Conservation (phyloP, 495 filamentous ascomycete genomes). For the Oidiodendron maius region DNA sequence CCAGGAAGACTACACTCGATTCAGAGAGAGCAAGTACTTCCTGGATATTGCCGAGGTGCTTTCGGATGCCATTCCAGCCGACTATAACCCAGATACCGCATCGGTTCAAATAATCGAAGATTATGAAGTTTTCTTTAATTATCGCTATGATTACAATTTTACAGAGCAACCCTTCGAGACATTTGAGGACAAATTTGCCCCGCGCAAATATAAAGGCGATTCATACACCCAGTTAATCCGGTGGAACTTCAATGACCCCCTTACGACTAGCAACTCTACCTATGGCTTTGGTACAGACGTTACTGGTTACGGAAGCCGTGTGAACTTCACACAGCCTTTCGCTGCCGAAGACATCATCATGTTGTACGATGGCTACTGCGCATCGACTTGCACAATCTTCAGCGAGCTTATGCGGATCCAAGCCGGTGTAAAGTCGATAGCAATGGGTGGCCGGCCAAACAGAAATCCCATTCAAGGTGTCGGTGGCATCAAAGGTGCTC, state of each 20-base stretch:
- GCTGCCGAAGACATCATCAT: conserved; percentile 36
- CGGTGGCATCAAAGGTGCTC: conserved; percentile 51
- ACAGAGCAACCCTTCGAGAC: conserved; percentile 14
- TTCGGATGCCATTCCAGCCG: conserved; percentile 7
- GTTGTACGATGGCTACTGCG: conserved; percentile 55
- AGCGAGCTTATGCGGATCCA: conserved; percentile 47
- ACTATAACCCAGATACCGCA: conserved; percentile 12
- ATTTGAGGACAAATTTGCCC: conserved; percentile 18
- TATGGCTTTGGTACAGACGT: conserved; percentile 27
- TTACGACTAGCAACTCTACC: conserved; percentile 15
- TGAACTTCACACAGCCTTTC: conserved; percentile 38
- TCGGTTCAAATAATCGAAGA: background rate
- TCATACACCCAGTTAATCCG: conserved; percentile 10
- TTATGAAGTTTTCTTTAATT: conserved; percentile 18
- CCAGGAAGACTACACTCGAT: conserved; percentile 22
- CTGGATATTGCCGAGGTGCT: conserved; percentile 10
- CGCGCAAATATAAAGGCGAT: conserved; percentile 9
- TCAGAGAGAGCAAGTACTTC: conserved; percentile 19
- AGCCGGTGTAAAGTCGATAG: conserved; percentile 52
- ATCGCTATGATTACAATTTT: conserved; percentile 18
- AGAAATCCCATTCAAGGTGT: conserved; percentile 56
- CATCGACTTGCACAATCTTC: conserved; percentile 59
- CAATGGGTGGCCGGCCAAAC: conserved; percentile 54
- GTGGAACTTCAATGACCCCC: conserved; percentile 19
- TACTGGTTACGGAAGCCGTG: conserved; percentile 33